phyloP scores from a whole-genome alignment of 306 rosid genomes.

The Corylus americana region DNA sequence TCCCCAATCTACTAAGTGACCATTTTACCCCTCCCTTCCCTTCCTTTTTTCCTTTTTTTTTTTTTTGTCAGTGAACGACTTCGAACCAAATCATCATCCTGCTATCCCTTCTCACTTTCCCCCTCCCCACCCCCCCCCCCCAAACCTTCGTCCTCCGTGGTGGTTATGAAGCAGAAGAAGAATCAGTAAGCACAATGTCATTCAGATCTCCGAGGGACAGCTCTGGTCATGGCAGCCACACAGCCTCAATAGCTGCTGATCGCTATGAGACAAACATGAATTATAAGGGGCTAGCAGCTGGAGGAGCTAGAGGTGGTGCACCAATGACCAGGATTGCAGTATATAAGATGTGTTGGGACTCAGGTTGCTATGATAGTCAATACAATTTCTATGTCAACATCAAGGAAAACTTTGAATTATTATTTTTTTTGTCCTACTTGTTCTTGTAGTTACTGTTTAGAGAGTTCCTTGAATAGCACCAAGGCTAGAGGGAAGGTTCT shows the following conservation, averaged over 20 bases:
- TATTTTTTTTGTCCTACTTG: conserved; percentile 11
- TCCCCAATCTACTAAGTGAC: no score
- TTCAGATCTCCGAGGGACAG: conserved; percentile 78
- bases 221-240: conserved; percentile 83
- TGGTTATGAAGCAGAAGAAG: conserved; percentile 72
- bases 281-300: conserved; percentile 65
- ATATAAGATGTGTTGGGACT: conserved; percentile 81
- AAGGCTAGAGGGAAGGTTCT: conserved; percentile 75
- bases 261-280: conserved; percentile 61
- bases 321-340: conserved; percentile 74
- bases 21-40: no score
- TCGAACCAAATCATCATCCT: no score
- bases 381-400: conserved; percentile 25
- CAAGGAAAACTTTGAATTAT: conserved; percentile 31
- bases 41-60: no score
- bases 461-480: conserved; percentile 69
- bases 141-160: neutral
- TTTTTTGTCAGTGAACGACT: no score
- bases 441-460: conserved; percentile 68
- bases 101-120: no score
- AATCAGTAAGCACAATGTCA: conserved; percentile 46
- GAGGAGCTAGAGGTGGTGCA: conserved; percentile 82
- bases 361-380: conserved; percentile 67
- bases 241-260: conserved; percentile 73
- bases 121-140: no score